These are phyloP conservation scores for Chloridella minuta DNA, from an alignment of 352 stramenopile genomes.

Conservation along the genomic window DNA sequence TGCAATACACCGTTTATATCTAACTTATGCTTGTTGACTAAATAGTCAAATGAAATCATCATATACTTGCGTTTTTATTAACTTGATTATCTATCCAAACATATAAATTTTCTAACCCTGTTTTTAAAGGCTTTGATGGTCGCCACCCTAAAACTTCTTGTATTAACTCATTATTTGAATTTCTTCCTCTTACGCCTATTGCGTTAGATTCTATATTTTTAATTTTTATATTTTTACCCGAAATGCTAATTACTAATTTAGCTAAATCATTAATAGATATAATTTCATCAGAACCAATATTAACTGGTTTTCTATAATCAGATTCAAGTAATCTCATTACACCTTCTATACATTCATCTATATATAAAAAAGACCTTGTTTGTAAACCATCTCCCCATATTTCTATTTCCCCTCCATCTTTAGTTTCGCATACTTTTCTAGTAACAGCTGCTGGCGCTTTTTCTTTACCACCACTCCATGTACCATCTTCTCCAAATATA, in stretches of 20 bases:
- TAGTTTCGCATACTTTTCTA: slow-evolving; percentile 35
- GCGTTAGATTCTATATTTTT: slow-evolving; percentile 34
- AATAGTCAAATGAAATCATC: no score
- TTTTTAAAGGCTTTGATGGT: slow-evolving; percentile 19
- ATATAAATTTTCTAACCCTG: no score
- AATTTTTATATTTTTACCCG: slow-evolving; percentile 34
- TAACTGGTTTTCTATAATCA: slow-evolving; percentile 39
- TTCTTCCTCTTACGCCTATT: slow-evolving; percentile 34
- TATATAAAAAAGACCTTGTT: slow-evolving; percentile 48
- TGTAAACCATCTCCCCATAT: slow-evolving; percentile 46
- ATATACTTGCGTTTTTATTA: no score
- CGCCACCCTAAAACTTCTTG: slow-evolving; percentile 41
- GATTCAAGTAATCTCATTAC: slow-evolving; percentile 42
- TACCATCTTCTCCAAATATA: slow-evolving; percentile 47
- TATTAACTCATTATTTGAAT: slow-evolving; percentile 47
- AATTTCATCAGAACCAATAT: slow-evolving; percentile 46
- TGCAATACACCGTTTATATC: no score
- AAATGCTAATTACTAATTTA: slow-evolving; percentile 31
- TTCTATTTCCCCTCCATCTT: slow-evolving; percentile 29
- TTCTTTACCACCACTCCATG: slow-evolving; percentile 45
- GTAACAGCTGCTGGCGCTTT: slow-evolving; percentile 50
- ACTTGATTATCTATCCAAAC: no score
- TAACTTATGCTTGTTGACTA: no score
- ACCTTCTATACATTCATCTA: slow-evolving; percentile 52
- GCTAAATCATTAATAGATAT: slow-evolving; percentile 43